Base-by-base conservation (phyloP, 2,329 filamentous ascomycete genomes). In the Penicillium sp. region DNA sequence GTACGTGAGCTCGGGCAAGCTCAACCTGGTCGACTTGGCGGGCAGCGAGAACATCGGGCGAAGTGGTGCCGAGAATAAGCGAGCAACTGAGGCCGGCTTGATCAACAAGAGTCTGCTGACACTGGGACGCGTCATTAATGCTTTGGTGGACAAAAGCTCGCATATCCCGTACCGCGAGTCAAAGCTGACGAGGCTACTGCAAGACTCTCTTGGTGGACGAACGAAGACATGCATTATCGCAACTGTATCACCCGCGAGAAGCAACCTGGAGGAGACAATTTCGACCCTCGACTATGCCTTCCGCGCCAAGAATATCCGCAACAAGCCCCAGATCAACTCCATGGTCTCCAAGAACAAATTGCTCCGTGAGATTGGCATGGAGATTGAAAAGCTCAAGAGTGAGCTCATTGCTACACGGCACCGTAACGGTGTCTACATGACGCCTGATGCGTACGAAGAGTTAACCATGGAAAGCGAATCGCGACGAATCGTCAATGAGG, bases 221-320 rank as follows among this genome's bases (percentile, higher is more conserved):
- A 99, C 96, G 1, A 99, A 99, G 74, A 99, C 95, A 0, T 99
- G 95, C 80, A 99, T 99, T 66, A 98, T 99, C 71, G 95, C 95
- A 5, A 99, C 95, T 0, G 85, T 99, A 42, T 98, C 95, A 2
- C 93, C 95, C 1, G 92, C 93, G 7, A 96, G 95, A 76, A 93
- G 89, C 76, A 99, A 98, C 69, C 82, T 99, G 1, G 95, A 99
- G 72, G 95, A 99, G 76, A 99, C 96, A 0, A 98, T 99, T 61
- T 98, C 95, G 0, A 99, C 96, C 0, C 84, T 99, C 1, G 95
- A 99, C 75, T 99, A 99, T 73, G 96, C 95, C 11, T 98, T 98
- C 78, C 87, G 95, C 49, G 95, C 95, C 15, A 99, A 99, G 81
- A 98, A 99, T 68, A 99, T 99, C 70, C 90, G 91, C 52, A 99